Evolutionary conservation across 2,329 filamentous ascomycete species (phyloP), one percentile per base, ranked within the genome.

Genomic region (Alternaria gaisen): DNA sequence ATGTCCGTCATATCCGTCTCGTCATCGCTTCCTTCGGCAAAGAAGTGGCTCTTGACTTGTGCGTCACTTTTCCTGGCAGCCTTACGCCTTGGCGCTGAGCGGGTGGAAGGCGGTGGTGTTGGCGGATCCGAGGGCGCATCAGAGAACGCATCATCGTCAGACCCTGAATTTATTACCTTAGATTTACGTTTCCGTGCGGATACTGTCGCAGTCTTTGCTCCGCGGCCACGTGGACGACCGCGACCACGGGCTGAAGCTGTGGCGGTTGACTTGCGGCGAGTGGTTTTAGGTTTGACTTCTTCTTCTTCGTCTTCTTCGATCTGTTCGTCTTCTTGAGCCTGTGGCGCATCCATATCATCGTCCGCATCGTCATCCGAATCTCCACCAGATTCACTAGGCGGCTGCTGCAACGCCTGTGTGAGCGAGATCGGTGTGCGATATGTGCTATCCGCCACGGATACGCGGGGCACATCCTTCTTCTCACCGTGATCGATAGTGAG

Each of bases 281-380:
- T 51, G n/a, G 16, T 24, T 44, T 40, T 58, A 50, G 20, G 59
- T 36, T 18, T 41, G 20, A 43, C 53, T 30, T 66, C 58, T 5
- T 60, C 58, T 24, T 86, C 83, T 10, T 47, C 40, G 4, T 56
- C 40, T n/a, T 51, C 34, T 12, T 52, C 40, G 60, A 85, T 84
- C 9, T 84, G 81, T n/a, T 54, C 41, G 60, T 86, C 85, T 12
- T 85, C 81, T 12, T 44, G 6, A 2, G 77, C 48, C 9, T 60
- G 50, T 10, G 46, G 32, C 8, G 32, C 46, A 12, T 59, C 52
- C n/a, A 43, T 48, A 12, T 53, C 58, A 40, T 54, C 34, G n/a
- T 50, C 43, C 8, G 30, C 22, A 4, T 53, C 51, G 3, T 53
- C 26, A 14, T 57, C 53, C 9, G 47, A 22, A 18, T 53, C 24